Conservation (phyloP, 805 yeast genomes). For the Vanderwaltozyma verrucispora region DNA sequence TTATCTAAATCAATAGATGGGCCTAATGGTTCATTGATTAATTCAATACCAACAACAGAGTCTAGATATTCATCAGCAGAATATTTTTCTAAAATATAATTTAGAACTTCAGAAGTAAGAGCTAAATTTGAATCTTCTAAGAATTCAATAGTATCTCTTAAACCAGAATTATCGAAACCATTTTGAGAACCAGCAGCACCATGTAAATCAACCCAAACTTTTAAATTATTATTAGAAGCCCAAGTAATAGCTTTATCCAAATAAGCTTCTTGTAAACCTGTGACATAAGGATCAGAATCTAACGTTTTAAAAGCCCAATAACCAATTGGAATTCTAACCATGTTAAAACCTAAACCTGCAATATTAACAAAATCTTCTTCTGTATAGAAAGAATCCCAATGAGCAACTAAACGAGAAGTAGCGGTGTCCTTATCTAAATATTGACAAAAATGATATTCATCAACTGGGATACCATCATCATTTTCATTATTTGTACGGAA, state of each 20-base stretch:
- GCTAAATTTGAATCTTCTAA: constrained; percentile 38
- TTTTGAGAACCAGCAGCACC: constrained; percentile 97
- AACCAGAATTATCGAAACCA: constrained; percentile 91
- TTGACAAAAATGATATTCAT: constrained; percentile 64
- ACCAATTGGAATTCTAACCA: constrained; percentile 86
- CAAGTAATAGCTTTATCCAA: constrained; percentile 70
- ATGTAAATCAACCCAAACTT: constrained; percentile 87
- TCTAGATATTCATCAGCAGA: constrained; percentile 52
- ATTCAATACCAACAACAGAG: constrained; percentile 73
- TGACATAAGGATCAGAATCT: constrained; percentile 68
- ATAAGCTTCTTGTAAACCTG: constrained; percentile 58
- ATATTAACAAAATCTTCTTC: constrained; percentile 62
- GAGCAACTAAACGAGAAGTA: constrained; percentile 40
- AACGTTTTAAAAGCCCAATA: constrained; percentile 78
- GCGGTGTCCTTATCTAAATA: constrained; percentile 54
- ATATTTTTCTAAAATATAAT: constrained; percentile 49
- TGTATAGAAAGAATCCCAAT: constrained; percentile 72
- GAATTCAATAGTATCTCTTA: constrained; percentile 53
- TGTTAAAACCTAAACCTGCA: constrained; percentile 55
- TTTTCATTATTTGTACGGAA: constrained; percentile 29
- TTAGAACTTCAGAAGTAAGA: constrained; percentile 46
- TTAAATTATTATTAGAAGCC: constrained; percentile 51
- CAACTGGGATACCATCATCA: constrained; percentile 51
- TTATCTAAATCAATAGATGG: constrained; percentile 47
- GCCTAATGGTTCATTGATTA: constrained; percentile 86